Evolutionary conservation across 768 basidiomycete species (phyloP).

Genomic region (Rhizopogon vinicolor): DNA sequence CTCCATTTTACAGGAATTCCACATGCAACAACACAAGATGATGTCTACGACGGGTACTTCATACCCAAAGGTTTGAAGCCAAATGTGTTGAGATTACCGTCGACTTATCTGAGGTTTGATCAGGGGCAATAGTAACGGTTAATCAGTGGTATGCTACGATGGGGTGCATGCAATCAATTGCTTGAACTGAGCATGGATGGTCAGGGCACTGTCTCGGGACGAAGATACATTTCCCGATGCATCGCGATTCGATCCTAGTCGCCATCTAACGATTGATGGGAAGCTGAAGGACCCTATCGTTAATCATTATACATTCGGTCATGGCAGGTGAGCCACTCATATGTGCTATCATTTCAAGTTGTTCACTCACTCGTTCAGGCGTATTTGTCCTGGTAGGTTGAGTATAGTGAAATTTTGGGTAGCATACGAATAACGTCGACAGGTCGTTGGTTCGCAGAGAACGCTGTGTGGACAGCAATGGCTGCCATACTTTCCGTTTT

Average conservation of each 20-base stretch:
- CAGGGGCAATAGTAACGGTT: not conserved
- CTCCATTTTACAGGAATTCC: slow-evolving; percentile 11
- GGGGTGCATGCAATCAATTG: no score
- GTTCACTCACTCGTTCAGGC: not conserved
- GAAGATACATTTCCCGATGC: not conserved
- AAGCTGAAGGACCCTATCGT: not conserved
- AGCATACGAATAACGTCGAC: not conserved
- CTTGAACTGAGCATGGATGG: not conserved
- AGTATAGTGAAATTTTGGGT: no score
- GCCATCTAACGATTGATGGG: not conserved
- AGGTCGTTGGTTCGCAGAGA: slow-evolving; percentile 2
- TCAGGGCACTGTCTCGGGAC: slow-evolving; percentile 1
- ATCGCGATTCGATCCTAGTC: not conserved
- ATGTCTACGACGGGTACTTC: slow-evolving; percentile 35
- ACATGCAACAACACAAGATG: slow-evolving; percentile 27
- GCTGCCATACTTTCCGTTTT: not conserved
- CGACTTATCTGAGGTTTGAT: not conserved
- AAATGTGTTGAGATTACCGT: not conserved
- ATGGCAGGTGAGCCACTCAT: not conserved
- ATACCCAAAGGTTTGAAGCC: slow-evolving; percentile 47
- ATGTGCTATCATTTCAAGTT: not conserved
- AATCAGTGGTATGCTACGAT: not conserved
- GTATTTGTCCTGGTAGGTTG: not conserved
- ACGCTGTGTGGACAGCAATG: not conserved
- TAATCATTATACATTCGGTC: not conserved